Evolutionary conservation across 31 red algal species (phyloP), one percentile per base, ranked within the genome.

Genomic region (Endocladia muricata): DNA sequence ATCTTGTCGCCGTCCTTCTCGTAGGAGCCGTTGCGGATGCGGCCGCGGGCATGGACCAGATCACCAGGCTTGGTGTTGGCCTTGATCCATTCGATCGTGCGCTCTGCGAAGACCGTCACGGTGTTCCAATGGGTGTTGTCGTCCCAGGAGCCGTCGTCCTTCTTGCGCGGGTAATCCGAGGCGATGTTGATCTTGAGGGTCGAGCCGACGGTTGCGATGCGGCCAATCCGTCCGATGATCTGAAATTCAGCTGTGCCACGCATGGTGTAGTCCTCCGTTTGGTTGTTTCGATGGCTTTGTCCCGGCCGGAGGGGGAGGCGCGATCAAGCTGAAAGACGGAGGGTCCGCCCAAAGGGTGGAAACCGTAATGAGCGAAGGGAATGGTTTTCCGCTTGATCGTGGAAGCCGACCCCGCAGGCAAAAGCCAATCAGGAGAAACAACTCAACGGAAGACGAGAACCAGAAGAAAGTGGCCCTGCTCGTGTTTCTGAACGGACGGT

Each of bases 211-310:
- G 47, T 52, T 52, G 47, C 47, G 47, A 52, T 52, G 47, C 47
- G 47, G 47, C 47, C 47, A 52, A 52, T 52, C 47, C 47, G 47
- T 52, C 47, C 47, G 47, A 52, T 52, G 47, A 52, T 52, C 47
- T 52, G 47, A 52, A 52, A 52, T 52, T 52, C 47, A 52, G 47
- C 47, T 52, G 47, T 52, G 47, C n/a, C n/a, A n/a, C n/a, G n/a
- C n/a, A n/a, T n/a, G n/a, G n/a, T n/a, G n/a, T n/a, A n/a, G n/a
- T n/a, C n/a, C n/a, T n/a, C n/a, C n/a, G n/a, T n/a, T n/a, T n/a
- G n/a, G n/a, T n/a, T n/a, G n/a, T n/a, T n/a, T n/a, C n/a, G n/a
- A n/a, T n/a, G n/a, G n/a, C n/a, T n/a, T n/a, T n/a, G n/a, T n/a
- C n/a, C n/a, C n/a, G n/a, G n/a, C n/a, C n/a, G n/a, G n/a, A n/a